Percentiles rank a stretch among this genome's conserved stretches.
Evolutionary conservation across 164 flowering plant genomes (phyloP).

Genomic region (Sextonia rubra): DNA sequence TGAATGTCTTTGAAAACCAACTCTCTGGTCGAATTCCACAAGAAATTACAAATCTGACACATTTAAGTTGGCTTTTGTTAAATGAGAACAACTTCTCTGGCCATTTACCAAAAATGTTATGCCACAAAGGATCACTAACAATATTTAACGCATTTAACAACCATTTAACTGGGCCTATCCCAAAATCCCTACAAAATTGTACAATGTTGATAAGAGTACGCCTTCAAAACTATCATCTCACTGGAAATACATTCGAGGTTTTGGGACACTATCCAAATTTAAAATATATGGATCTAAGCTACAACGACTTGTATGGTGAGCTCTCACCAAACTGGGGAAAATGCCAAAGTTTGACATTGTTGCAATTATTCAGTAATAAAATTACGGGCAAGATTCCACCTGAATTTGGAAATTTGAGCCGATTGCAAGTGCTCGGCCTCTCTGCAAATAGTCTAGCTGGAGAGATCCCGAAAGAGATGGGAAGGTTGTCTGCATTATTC

Average conservation of each 20-base stretch:
- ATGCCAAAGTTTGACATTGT: background rate
- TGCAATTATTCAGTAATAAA: background rate
- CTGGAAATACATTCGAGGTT: conserved; percentile 13
- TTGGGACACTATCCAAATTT: conserved; percentile 3
- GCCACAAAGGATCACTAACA: background rate
- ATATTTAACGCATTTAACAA: background rate
- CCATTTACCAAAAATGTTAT: background rate
- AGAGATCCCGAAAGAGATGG: background rate
- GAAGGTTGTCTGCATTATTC: background rate
- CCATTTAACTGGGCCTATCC: conserved; percentile 11
- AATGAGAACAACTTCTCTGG: conserved; percentile 21
- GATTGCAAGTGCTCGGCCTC: background rate
- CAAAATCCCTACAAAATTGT: conserved; percentile 19
- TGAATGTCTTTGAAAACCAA: background rate
- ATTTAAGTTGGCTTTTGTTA: no score
- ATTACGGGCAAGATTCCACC: background rate
- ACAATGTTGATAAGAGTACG: conserved; percentile 19
- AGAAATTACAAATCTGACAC: background rate
- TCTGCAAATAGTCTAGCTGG: background rate
- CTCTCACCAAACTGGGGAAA: background rate
- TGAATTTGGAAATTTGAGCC: background rate
- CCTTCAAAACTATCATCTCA: conserved; percentile 13
- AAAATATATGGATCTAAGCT: background rate
- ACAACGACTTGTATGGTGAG: background rate
- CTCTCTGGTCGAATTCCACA: background rate